Base-by-base conservation (phyloP, 2,329 filamentous ascomycete genomes). In the Clarireedia paspali region DNA sequence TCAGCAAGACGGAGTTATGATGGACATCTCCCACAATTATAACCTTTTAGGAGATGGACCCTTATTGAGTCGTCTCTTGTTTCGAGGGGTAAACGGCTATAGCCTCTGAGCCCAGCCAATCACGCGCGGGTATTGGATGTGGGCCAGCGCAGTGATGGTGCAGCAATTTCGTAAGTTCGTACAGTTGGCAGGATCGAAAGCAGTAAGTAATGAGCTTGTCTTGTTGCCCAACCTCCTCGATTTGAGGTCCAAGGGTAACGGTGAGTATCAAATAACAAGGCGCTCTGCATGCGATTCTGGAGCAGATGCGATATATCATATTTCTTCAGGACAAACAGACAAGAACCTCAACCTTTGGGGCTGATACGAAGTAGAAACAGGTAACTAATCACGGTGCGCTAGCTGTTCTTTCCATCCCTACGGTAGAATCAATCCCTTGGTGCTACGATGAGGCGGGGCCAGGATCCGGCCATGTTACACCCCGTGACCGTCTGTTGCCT, bases 61-160 rank as follows among this genome's bases (percentile, higher is more conserved):
- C 52, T 49, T 45, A 54, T 54, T 51, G 23, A 39, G 17, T 42
- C 15, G 39, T 42, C 39, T 42, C 39, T 42, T 42, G 23, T 27
- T 51, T 54, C 52, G 52, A 54, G 52, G 52, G 52, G 52, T 54
- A 54, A 42, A 42, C 39, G 15, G 39, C 15, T 42, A 42, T 48
- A 40, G 44, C 23, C 48, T 49, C n/a, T 48, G 26, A n/a, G 27
- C 15, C 9, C 30, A 15, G 9, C 52, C 45, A 54, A 54, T 54
- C 45, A 42, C 23, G 0, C 52, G 49, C n/a, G 24, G 51, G 36
- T 30, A 7, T 39, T 4, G 5, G 20, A 15, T 26, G 20, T 39
- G 30, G 30, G 30, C 39, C 17, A n/a, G 15, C 17, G 20, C 44
- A 54, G 42, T 54, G 20, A 49, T 48, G 23, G 45, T 54, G 52